A percentile compares a stretch with the other conserved stretches of the same genome.
phyloP scores from a whole-genome alignment of 306 rosid species.

The Quercus mongolica region DNA sequence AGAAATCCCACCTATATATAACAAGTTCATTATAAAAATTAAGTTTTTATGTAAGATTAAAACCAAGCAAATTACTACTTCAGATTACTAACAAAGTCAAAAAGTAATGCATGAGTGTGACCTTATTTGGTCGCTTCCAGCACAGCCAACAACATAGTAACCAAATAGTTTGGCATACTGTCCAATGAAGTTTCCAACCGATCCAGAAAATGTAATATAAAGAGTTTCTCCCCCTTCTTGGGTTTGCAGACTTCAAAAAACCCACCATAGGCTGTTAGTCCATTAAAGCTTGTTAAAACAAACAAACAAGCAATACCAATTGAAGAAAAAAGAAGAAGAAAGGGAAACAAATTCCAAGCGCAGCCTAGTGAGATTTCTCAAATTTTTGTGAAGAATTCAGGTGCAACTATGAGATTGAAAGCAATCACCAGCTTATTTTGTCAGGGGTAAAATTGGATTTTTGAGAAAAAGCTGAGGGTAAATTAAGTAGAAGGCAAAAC shows the following conservation, averaged over 20 bases:
- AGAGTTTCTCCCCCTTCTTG: conserved; percentile 63
- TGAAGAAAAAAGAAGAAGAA: no score
- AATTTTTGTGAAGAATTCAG: no score
- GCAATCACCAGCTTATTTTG: no score
- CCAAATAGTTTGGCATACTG: conserved; percentile 70
- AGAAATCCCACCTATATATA: conserved; percentile 54
- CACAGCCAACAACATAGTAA: conserved; percentile 77
- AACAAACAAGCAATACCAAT: not conserved
- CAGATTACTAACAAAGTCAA: not conserved
- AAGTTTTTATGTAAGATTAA: not conserved
- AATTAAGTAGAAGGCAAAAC: no score
- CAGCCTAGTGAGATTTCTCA: no score
- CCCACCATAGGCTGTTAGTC: conserved; percentile 70
- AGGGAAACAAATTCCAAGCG: no score
- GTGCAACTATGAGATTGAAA: no score
- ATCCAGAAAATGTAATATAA: conserved; percentile 68
- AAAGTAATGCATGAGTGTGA: not conserved
- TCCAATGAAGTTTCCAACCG: conserved; percentile 67
- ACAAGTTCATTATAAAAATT: not conserved
- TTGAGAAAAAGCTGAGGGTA: no score
- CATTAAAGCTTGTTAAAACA: conserved; percentile 44
- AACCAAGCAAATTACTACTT: not conserved
- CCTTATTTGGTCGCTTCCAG: conserved; percentile 71
- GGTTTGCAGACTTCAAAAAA: conserved; percentile 56
- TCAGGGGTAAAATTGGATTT: no score